A percentile compares a stretch with the other conserved stretches of the same genome.
Evolutionary conservation across 1,139 yeast genomes (phyloP).

Genomic region (Chernovozyma aurita): DNA sequence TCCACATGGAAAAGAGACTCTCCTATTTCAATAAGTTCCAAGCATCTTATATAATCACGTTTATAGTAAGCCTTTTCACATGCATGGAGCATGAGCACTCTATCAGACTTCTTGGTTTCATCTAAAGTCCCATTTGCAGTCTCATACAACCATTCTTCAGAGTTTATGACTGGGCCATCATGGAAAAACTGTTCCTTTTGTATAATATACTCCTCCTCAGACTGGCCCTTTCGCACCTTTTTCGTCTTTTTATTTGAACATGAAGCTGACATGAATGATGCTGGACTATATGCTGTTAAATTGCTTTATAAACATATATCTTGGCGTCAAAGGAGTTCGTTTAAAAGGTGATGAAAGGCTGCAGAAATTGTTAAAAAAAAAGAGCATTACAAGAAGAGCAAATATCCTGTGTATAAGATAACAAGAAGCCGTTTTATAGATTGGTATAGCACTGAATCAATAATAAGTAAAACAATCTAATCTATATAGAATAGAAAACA

Average conservation of each 20-base stretch:
- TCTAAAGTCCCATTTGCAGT: constrained; percentile 23
- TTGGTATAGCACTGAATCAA: too few relatives aligned
- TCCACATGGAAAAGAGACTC: constrained; percentile 28
- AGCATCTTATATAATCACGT: constrained; percentile 42
- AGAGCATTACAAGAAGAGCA: too few relatives aligned
- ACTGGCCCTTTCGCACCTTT: constrained; percentile 48
- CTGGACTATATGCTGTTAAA: too few relatives aligned
- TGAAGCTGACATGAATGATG: neutral
- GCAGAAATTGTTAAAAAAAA: too few relatives aligned
- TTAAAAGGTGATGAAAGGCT: too few relatives aligned
- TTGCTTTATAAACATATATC: too few relatives aligned
- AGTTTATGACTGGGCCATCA: constrained; percentile 50
- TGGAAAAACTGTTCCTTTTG: constrained; percentile 42
- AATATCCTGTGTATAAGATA: too few relatives aligned
- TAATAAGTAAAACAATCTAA: too few relatives aligned
- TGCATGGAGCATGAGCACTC: constrained; percentile 34
- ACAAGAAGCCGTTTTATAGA: too few relatives aligned
- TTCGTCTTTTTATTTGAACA: constrained; percentile 4
- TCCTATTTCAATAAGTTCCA: constrained; percentile 25
- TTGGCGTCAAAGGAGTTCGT: too few relatives aligned
- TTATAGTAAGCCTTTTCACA: constrained; percentile 50
- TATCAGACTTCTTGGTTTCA: constrained; percentile 26
- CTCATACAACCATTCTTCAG: constrained; percentile 41
- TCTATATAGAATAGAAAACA: too few relatives aligned
- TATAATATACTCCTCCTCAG: constrained; percentile 45